These are phyloP conservation scores for Pythium periplocum DNA, from an alignment of 352 stramenopile genomes.

Conservation along the genomic window DNA sequence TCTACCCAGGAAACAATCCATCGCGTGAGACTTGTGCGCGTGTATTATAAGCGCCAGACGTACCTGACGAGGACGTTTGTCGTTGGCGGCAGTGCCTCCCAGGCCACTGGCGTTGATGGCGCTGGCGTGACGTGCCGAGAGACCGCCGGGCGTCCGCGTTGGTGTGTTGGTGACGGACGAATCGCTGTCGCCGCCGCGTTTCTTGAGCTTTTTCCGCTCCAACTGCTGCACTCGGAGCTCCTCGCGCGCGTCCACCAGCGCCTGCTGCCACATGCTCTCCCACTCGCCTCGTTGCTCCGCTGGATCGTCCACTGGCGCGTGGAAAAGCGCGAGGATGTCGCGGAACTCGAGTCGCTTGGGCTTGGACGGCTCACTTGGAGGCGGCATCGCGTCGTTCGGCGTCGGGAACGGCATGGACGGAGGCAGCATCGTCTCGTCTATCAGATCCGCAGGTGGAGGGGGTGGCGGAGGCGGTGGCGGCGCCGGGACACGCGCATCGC, in stretches of 20 bases:
- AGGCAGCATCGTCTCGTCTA: background rate
- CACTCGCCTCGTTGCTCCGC: slow-evolving; percentile 17
- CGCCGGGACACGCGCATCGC: slow-evolving; percentile 2
- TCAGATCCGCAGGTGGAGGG: slow-evolving; percentile 3
- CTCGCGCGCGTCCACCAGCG: slow-evolving; percentile 54
- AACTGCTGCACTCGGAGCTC: slow-evolving; percentile 40
- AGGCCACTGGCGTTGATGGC: background rate
- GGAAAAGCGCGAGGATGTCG: slow-evolving; percentile 24
- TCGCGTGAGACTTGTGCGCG: background rate
- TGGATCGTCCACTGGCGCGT: slow-evolving; percentile 3
- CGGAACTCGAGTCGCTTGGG: slow-evolving; percentile 56
- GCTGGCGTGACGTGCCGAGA: slow-evolving; percentile 3
- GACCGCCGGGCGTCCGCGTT: background rate
- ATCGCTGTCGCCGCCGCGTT: slow-evolving; percentile 3
- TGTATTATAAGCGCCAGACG: background rate
- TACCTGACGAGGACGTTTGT: slow-evolving; percentile 60
- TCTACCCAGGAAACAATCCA: slow-evolving; percentile 14
- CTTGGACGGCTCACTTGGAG: background rate
- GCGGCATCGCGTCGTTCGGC: slow-evolving; percentile 11
- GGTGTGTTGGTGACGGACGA: slow-evolving; percentile 1
- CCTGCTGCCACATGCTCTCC: slow-evolving; percentile 40
- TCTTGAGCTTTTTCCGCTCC: slow-evolving; percentile 26
- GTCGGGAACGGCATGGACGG: background rate
- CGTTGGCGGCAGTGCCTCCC: slow-evolving; percentile 6
- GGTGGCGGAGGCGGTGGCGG: slow-evolving; percentile 10